Percentiles rank a stretch among this genome's conserved stretches.
phyloP scores from a whole-genome alignment of 164 flowering plant species.

The Sedum album region DNA sequence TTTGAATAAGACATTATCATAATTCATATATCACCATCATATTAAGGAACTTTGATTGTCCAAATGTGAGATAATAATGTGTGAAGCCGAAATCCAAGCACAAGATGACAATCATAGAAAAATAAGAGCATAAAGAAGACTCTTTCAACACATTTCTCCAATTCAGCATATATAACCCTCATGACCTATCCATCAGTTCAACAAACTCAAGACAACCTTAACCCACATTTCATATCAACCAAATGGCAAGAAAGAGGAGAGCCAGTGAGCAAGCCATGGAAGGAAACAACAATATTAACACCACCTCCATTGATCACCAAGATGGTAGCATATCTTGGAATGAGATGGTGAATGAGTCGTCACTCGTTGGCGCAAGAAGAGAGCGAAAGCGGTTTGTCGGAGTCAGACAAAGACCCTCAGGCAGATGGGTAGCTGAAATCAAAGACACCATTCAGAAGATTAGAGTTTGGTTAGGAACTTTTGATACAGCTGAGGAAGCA shows the following conservation, averaged over 20 bases:
- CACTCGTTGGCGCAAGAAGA: constrained; percentile 28
- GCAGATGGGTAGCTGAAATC: constrained; percentile 55
- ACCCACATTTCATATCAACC: background rate
- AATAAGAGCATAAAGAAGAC: background rate
- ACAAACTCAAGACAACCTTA: background rate
- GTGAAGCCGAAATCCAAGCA: constrained; percentile 8
- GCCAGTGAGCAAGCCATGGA: constrained; percentile 15
- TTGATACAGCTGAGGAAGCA: constrained; percentile 56
- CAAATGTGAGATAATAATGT: constrained; percentile 1
- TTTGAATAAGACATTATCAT: background rate
- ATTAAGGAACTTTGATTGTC: background rate
- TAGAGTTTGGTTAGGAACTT: constrained; percentile 55
- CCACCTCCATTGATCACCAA: background rate
- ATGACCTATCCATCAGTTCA: background rate
- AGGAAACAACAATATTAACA: background rate
- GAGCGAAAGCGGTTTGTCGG: constrained; percentile 45
- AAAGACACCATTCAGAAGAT: constrained; percentile 55
- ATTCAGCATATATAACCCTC: background rate
- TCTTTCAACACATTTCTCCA: constrained; percentile 2
- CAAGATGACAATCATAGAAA: background rate
- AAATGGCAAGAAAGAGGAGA: constrained; percentile 42
- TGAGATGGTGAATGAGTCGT: constrained; percentile 39
- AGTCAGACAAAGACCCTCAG: constrained; percentile 52
- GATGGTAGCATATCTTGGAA: constrained; percentile 28
- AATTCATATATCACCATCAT: background rate